phyloP scores from a whole-genome alignment of 148 eudicot genomes.

The Talinum fruticosum region DNA sequence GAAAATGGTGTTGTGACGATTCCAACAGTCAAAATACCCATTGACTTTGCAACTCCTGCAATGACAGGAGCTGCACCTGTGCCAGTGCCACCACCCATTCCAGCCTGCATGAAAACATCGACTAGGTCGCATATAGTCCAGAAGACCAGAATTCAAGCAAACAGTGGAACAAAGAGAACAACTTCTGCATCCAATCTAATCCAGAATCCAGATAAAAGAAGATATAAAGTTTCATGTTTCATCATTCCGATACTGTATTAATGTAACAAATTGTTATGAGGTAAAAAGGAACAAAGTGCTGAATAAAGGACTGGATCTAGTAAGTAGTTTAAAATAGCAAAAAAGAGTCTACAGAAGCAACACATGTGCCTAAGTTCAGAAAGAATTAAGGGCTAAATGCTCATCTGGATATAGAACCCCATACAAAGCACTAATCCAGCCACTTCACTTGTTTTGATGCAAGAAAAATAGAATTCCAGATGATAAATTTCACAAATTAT shows the following conservation, averaged over 20 bases:
- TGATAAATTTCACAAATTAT: neutral
- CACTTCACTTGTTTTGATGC: neutral
- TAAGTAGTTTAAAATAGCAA: neutral
- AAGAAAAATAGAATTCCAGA: neutral
- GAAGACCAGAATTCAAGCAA: neutral
- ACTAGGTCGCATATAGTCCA: neutral
- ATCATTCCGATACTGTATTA: too few species aligned
- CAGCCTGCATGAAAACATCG: conserved; percentile 62
- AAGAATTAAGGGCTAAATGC: neutral
- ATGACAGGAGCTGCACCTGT: conserved; percentile 95
- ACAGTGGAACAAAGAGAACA: neutral
- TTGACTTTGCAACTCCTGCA: conserved; percentile 88
- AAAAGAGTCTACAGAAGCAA: neutral
- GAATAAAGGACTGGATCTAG: neutral
- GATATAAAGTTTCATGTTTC: too few species aligned
- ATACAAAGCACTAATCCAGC: neutral
- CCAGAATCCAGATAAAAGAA: too few species aligned
- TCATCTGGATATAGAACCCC: neutral
- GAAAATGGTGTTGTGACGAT: conserved; percentile 99
- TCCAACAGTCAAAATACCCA: conserved; percentile 97
- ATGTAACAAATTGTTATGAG: neutral
- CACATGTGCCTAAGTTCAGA: neutral
- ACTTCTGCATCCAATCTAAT: neutral
- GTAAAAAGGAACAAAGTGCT: neutral
- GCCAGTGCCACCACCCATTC: conserved; percentile 99